A percentile compares a stretch with the other conserved stretches of the same genome.
These are phyloP conservation scores for Tympanopsis confertula DNA, from an alignment of 2,329 filamentous ascomycete genomes.

Conservation along the genomic window DNA sequence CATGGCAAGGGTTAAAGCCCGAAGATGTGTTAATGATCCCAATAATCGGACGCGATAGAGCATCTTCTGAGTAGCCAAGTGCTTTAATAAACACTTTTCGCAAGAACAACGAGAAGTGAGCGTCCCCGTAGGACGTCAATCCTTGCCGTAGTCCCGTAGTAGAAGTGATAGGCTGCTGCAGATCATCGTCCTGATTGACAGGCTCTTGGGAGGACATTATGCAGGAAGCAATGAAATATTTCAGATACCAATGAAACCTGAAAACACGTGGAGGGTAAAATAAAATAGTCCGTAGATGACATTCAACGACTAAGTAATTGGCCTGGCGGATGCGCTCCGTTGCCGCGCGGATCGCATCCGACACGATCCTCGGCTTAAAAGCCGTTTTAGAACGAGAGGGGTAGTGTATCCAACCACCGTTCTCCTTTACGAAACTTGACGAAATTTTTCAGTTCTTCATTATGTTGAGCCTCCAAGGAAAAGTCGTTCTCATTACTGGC, in stretches of 20 bases:
- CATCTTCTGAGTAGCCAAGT: slow-evolving; percentile 61
- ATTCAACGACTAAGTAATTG: too few species aligned
- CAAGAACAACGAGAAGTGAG: slow-evolving; percentile 65
- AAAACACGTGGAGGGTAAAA: too few species aligned
- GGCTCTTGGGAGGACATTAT: background rate
- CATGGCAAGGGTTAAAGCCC: slow-evolving; percentile 64
- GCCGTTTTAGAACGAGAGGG: too few species aligned
- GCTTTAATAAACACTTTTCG: slow-evolving; percentile 71
- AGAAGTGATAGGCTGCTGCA: slow-evolving; percentile 37
- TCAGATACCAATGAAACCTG: too few species aligned
- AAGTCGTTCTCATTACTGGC: slow-evolving; percentile 32
- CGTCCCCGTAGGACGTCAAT: slow-evolving; percentile 59
- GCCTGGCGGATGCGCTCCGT: too few species aligned
- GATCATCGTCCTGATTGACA: slow-evolving; percentile 43
- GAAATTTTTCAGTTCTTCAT: too few species aligned
- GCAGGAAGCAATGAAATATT: too few species aligned
- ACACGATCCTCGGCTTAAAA: too few species aligned
- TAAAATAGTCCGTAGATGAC: too few species aligned
- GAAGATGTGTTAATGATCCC: slow-evolving; percentile 66
- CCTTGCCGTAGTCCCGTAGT: slow-evolving; percentile 47
- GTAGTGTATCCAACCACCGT: too few species aligned
- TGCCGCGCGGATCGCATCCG: too few species aligned
- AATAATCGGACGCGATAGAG: slow-evolving; percentile 59
- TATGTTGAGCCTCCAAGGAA: slow-evolving; percentile 26
- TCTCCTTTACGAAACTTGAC: too few species aligned